phyloP scores from a whole-genome alignment of 345 rosid species.

The Eucalyptus erythrocorys region DNA sequence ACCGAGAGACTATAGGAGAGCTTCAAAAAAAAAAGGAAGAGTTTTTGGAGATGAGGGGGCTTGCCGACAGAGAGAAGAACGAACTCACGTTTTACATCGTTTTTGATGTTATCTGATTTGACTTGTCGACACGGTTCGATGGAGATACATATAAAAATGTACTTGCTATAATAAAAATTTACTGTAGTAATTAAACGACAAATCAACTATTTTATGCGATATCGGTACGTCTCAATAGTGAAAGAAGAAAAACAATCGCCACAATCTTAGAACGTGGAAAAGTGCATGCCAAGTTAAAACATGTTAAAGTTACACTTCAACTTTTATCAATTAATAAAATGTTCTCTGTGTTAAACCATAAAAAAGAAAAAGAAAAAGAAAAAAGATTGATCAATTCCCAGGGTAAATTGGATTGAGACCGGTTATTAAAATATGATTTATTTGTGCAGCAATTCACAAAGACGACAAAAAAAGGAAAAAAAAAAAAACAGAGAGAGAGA shows the following conservation, averaged over 20 bases:
- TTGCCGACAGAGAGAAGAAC: too few relatives aligned
- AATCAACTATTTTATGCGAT: accelerated
- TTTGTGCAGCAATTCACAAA: not conserved
- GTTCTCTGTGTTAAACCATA: not conserved
- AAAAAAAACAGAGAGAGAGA: accelerated
- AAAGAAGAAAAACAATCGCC: not conserved
- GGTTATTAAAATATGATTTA: not conserved
- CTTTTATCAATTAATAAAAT: not conserved
- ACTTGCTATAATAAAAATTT: not conserved
- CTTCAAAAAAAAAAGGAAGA: too few relatives aligned
- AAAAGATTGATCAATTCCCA: not conserved
- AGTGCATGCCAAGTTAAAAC: not conserved
- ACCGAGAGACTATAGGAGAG: too few relatives aligned
- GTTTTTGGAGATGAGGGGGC: too few relatives aligned
- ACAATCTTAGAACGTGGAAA: not conserved
- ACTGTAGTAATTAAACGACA: accelerated
- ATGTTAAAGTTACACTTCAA: not conserved
- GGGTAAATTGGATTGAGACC: not conserved
- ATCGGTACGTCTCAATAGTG: accelerated
- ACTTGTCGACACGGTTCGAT: not conserved
- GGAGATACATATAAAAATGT: not conserved
- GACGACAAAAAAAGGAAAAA: not conserved
- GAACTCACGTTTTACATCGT: too few relatives aligned
- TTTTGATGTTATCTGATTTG: too few relatives aligned
- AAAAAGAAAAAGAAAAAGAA: not conserved